Base-by-base conservation (phyloP, 2,329 filamentous ascomycete species). In the Sporothrix phasma region DNA sequence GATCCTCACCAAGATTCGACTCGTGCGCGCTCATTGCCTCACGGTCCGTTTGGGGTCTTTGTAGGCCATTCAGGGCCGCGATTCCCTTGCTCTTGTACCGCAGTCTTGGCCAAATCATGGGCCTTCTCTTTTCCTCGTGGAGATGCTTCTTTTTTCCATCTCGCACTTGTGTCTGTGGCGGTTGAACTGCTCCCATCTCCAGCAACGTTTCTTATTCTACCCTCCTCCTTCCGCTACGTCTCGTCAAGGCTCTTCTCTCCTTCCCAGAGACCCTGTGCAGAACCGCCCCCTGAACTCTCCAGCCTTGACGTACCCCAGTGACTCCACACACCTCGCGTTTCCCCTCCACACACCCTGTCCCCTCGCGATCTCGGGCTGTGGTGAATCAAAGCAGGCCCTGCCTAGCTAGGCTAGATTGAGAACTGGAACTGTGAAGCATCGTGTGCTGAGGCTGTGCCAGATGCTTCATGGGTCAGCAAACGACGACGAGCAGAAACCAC, bases 101-200 rank as follows among this genome's bases (percentile, higher is more conserved):
- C 39, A 60, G 58, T 8, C 43, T 34, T 61, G 43, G 43, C 31
- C 24, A 62, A 62, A 62, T 51, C 45, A 61, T 4, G 45, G n/a
- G 29, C 41, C 26, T 24, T n/a, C 10, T 59, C 47, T 60, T 11
- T 41, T 10, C 31, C 34, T 56, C 34, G 19, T 60, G 41, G 24
- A 46, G 11, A 31, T 47, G 11, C 43, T 61, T 43, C 43, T 37
- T n/a, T 22, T 47, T 13, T 5, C 29, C 15, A 6, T 34, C 11
- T 45, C 19, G 13, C 22, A n/a, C 15, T 43, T 8, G 15, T n/a
- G 11, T 43, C 5, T 26, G 37, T 13, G n/a, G 7, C 22, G 19
- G 15, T 24, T n/a, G 11, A 24, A 5, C n/a, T 56, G 11, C n/a
- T 54, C 31, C n/a, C 51, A 15, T 26, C 47, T 19, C 49, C n/a